Evolutionary conservation across 139 green algal genomes (phyloP).

Genomic region (Asterochloris sp.): DNA sequence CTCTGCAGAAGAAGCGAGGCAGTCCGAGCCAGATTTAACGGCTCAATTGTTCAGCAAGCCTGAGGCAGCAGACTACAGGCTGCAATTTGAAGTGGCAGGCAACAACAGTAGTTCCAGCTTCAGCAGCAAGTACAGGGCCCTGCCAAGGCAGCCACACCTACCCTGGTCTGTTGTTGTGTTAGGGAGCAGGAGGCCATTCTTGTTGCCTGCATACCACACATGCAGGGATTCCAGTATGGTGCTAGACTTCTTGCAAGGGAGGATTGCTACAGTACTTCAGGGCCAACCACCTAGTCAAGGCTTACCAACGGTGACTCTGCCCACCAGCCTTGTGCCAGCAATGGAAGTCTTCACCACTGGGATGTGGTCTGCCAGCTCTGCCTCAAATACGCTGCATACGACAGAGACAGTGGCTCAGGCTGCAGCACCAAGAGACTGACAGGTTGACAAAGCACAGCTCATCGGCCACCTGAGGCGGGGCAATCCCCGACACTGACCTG

Average conservation of each 20-base stretch:
- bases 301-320: slow-evolving; percentile 77
- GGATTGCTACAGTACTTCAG: background rate
- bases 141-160: slow-evolving; percentile 13
- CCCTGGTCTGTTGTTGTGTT: slow-evolving; percentile 94
- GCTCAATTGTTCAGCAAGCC: background rate
- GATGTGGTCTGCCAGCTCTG: slow-evolving; percentile 95
- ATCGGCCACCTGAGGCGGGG: background rate
- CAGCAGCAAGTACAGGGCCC: background rate
- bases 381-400: slow-evolving; percentile 87
- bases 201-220: slow-evolving; percentile 70
- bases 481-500: slow-evolving; percentile 36
- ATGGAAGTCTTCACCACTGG: slow-evolving; percentile 93
- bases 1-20: slow-evolving; percentile 55
- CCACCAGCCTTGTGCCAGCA: slow-evolving; percentile 92
- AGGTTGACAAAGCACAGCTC: background rate
- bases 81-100: background rate
- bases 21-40: background rate
- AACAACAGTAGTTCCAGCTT: background rate
- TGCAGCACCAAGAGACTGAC: background rate
- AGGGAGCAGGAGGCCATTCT: slow-evolving; percentile 95
- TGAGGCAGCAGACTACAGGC: background rate
- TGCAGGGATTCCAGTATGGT: too few relatives aligned
- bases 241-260: background rate
- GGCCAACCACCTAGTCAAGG: background rate
- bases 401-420: background rate